Percentiles rank a stretch among this genome's conserved stretches.
Conservation (phyloP, 2,329 filamentous ascomycete species). For the Cladosporium austrohemisphaericum region DNA sequence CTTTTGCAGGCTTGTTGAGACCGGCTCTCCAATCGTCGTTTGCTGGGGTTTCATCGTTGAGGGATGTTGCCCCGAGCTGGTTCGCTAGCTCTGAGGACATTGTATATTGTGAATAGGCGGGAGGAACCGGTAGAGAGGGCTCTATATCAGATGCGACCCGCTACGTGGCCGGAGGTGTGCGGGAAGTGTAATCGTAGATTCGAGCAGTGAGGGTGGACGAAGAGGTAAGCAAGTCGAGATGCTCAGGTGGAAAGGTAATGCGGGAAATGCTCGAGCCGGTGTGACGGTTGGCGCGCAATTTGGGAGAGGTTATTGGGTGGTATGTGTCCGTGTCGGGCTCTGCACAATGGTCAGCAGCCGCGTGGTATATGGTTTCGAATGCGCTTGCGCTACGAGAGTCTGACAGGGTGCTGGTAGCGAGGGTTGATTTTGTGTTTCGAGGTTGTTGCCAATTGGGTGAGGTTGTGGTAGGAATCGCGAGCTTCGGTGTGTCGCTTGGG, state of each 20-base stretch:
- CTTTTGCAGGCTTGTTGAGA: slow-evolving; percentile 68
- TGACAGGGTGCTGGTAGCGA: slow-evolving; percentile 6
- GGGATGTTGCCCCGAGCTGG: slow-evolving; percentile 54
- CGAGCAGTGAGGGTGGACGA: background rate
- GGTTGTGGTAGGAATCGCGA: too few relatives aligned
- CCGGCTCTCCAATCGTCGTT: slow-evolving; percentile 64
- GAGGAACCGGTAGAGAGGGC: slow-evolving; percentile 1
- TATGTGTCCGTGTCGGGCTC: slow-evolving; percentile 4
- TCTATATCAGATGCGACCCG: background rate
- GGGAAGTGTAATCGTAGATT: background rate
- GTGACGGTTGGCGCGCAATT: slow-evolving; percentile 14
- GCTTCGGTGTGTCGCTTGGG: too few relatives aligned
- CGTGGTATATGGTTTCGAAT: background rate
- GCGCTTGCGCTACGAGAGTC: background rate
- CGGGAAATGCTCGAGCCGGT: slow-evolving; percentile 8
- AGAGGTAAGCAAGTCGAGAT: background rate
- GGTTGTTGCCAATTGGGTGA: background rate
- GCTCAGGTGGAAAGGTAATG: background rate
- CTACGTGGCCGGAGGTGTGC: slow-evolving; percentile 15
- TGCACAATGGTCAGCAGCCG: slow-evolving; percentile 7
- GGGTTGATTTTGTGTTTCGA: background rate
- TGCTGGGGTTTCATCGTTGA: slow-evolving; percentile 44
- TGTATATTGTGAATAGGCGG: slow-evolving; percentile 20
- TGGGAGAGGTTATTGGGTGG: slow-evolving; percentile 6
- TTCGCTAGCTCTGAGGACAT: slow-evolving; percentile 52